Base-by-base conservation (phyloP, 2,329 filamentous ascomycete genomes). In the Plenodomus lindquistii region DNA sequence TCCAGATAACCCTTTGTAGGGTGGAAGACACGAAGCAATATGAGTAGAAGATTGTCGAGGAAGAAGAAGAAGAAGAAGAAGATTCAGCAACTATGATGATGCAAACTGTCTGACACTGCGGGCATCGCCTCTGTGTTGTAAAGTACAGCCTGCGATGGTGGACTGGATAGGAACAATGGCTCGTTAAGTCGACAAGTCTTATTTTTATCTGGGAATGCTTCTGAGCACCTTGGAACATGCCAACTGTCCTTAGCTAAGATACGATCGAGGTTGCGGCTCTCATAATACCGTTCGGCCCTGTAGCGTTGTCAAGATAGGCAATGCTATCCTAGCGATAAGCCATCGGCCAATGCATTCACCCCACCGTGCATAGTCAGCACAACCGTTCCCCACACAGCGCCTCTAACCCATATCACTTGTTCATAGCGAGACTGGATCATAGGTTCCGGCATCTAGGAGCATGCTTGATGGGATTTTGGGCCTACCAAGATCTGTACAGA, bases 291-390 rank as follows among this genome's bases (percentile, higher is more conserved):
- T 31, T 31, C 11, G 11, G 27, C 27, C 27, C 11, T 31, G 27
- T 31, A 31, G n/a, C 15, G 27, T 31, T 40, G 20, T 37, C 44
- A 27, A 34, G 37, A 46, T 40, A 37, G 34, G 44, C 31, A 46
- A 36, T 46, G n/a, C 37, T 41, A 40, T 46, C 44, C 44, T 36
- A 17, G 21, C 37, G 44, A 46, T 46, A 46, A 41, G 44, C 11
- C n/a, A 9, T 31, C 16, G 38, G 29, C 37, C 44, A 46, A 46
- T 36, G 27, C 18, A 19, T 21, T 13, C 6, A 31, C 27, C 27
- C 6, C 27, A 31, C 27, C 27, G 11, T 15, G 11, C 6, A 31
- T 31, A 7, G 27, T 31, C 6, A 15, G 27, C 27, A 15, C 27
- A 31, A 15, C 9, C 27, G 15, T 31, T 31, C 27, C 11, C 27